phyloP scores from a whole-genome alignment of 176 grass and related monocot species.

The Urochloa ruziziensis region DNA sequence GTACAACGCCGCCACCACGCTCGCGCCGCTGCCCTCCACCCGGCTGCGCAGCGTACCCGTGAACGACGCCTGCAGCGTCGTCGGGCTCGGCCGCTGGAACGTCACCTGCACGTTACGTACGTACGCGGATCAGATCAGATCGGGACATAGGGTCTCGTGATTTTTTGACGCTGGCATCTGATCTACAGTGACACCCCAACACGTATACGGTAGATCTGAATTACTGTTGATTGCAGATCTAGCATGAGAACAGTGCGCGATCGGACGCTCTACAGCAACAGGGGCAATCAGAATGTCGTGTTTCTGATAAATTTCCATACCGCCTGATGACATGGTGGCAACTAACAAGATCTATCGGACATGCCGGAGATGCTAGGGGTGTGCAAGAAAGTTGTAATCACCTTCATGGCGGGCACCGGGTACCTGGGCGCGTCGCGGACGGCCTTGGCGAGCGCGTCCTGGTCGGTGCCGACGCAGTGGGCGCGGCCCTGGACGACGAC shows the following conservation, averaged over 20 bases:
- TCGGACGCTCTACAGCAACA: background rate
- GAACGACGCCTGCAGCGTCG: slow-evolving; percentile 74
- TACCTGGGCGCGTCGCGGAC: slow-evolving; percentile 61
- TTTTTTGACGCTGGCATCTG: background rate
- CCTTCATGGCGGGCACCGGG: slow-evolving; percentile 77
- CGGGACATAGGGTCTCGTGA: background rate
- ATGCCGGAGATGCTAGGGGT: too few species aligned
- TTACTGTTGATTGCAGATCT: background rate
- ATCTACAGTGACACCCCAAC: background rate
- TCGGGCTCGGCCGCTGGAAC: slow-evolving; percentile 52
- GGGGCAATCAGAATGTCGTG: background rate
- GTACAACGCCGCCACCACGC: slow-evolving; percentile 80
- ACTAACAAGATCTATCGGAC: background rate
- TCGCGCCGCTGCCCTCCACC: slow-evolving; percentile 55
- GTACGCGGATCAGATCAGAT: background rate
- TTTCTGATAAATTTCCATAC: background rate
- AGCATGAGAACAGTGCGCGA: background rate
- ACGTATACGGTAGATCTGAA: background rate
- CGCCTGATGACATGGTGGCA: background rate
- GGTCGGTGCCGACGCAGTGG: slow-evolving; percentile 81
- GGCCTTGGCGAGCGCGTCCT: slow-evolving; percentile 46
- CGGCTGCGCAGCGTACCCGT: slow-evolving; percentile 55
- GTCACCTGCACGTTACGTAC: slow-evolving; percentile 35
- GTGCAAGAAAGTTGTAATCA: background rate
- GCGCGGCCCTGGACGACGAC: slow-evolving; percentile 72